phyloP scores from a whole-genome alignment of 176 grass and related monocot species.

The Thalia dealbata region DNA sequence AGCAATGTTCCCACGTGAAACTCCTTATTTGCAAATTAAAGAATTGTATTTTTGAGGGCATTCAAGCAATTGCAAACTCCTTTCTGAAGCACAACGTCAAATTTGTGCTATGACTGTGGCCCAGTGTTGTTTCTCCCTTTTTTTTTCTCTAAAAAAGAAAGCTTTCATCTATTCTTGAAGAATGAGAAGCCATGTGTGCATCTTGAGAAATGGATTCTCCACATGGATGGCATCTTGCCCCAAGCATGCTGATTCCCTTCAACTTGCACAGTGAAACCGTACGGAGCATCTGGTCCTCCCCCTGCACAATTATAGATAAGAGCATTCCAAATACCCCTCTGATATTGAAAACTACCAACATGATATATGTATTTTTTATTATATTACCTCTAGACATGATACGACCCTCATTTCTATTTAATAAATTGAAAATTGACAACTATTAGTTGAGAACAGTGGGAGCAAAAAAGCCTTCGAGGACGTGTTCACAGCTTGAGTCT shows the following conservation, averaged over 20 bases:
- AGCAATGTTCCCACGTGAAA: conserved; percentile 17
- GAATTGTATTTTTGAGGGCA: no score
- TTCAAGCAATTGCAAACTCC: no score
- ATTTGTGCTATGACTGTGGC: neutral
- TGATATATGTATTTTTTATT: no score
- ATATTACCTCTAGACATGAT: no score
- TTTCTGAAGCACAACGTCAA: neutral
- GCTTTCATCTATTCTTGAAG: neutral
- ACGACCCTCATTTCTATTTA: no score
- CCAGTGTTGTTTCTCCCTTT: neutral
- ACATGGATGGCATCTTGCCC: neutral
- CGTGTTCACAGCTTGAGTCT: no score
- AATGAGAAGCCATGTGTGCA: neutral
- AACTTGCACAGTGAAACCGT: neutral
- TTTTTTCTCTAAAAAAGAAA: neutral
- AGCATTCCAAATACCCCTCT: no score
- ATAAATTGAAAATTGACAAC: no score
- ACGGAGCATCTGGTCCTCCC: neutral
- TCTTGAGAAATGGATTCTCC: neutral
- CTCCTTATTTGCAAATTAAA: neutral
- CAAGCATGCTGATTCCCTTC: neutral
- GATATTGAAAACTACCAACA: no score
- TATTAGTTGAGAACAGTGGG: no score
- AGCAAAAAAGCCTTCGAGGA: no score
- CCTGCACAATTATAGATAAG: neutral